A percentile compares a stretch with the other conserved stretches of the same genome.
These are phyloP conservation scores for Tylopilus plumbeoviolaceoides DNA, from an alignment of 768 basidiomycete species.

Conservation along the genomic window DNA sequence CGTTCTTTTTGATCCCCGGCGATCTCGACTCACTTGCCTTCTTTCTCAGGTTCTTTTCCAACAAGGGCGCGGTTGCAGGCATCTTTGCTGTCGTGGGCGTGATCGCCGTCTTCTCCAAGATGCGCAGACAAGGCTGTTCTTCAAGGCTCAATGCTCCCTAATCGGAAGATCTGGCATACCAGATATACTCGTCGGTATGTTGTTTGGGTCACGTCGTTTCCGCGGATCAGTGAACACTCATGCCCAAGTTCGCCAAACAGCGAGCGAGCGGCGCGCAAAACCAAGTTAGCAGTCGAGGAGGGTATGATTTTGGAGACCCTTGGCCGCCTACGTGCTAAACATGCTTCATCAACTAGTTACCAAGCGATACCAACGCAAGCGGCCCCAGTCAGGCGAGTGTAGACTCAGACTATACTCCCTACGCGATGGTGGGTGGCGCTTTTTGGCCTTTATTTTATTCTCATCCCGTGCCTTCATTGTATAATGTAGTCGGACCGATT, in stretches of 20 bases:
- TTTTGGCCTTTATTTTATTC: too few relatives aligned
- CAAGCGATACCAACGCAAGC: slow-evolving; percentile 16
- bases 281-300: slow-evolving; percentile 76
- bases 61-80: slow-evolving; percentile 69
- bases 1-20: neutral
- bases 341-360: slow-evolving; percentile 18
- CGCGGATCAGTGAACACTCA: slow-evolving; percentile 30
- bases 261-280: slow-evolving; percentile 63
- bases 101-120: too few relatives aligned
- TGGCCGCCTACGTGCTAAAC: slow-evolving; percentile 44
- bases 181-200: too few relatives aligned
- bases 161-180: too few relatives aligned
- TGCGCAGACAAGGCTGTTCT: too few relatives aligned
- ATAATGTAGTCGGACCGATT: too few relatives aligned
- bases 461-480: too few relatives aligned
- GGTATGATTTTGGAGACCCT: slow-evolving; percentile 79
- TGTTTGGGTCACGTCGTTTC: too few relatives aligned
- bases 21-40: slow-evolving; percentile 5
- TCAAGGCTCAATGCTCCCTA: too few relatives aligned
- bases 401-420: slow-evolving; percentile 30
- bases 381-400: slow-evolving; percentile 13
- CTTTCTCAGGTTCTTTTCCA: slow-evolving; percentile 56
- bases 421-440: too few relatives aligned
- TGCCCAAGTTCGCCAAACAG: slow-evolving; percentile 68
- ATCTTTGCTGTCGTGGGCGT: slow-evolving; percentile 60